phyloP scores from a whole-genome alignment of 306 rosid genomes.

The Leucaena leucocephala region DNA sequence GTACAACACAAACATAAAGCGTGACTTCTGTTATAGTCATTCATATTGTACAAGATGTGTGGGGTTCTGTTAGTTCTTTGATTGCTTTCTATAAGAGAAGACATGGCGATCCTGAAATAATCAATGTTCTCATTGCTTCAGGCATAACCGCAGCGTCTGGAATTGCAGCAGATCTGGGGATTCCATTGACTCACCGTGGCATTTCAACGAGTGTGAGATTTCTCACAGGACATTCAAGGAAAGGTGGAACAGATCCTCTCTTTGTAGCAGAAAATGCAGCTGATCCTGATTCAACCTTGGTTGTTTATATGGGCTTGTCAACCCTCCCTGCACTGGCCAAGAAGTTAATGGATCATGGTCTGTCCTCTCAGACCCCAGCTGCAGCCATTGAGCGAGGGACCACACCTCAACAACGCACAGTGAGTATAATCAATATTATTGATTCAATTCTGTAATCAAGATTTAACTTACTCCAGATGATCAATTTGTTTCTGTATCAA shows the following conservation, averaged over 20 bases:
- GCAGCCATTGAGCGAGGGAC: constrained; percentile 96
- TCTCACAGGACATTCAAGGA: constrained; percentile 91
- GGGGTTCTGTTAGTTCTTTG: background rate
- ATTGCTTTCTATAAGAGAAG: background rate
- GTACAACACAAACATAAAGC: background rate
- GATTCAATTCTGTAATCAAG: background rate
- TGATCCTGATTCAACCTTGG: constrained; percentile 84
- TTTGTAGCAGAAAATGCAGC: constrained; percentile 93
- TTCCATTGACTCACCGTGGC: constrained; percentile 91
- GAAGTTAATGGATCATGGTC: constrained; percentile 81
- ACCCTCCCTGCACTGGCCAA: constrained; percentile 88
- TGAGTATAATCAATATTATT: constrained; percentile 41
- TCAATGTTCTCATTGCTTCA: constrained; percentile 41
- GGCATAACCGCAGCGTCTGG: constrained; percentile 99
- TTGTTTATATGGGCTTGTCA: constrained; percentile 93
- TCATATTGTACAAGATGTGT: background rate
- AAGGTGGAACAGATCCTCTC: constrained; percentile 90
- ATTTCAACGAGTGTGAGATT: constrained; percentile 82
- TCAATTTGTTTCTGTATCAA: background rate
- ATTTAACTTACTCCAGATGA: background rate
- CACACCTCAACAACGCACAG: constrained; percentile 81
- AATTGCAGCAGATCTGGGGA: constrained; percentile 85
- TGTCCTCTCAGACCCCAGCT: constrained; percentile 79
- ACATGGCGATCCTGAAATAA: background rate
- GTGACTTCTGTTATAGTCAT: background rate